Evolutionary conservation across 176 grass and related monocot genomes (phyloP).

Genomic region (Oryza punctata): DNA sequence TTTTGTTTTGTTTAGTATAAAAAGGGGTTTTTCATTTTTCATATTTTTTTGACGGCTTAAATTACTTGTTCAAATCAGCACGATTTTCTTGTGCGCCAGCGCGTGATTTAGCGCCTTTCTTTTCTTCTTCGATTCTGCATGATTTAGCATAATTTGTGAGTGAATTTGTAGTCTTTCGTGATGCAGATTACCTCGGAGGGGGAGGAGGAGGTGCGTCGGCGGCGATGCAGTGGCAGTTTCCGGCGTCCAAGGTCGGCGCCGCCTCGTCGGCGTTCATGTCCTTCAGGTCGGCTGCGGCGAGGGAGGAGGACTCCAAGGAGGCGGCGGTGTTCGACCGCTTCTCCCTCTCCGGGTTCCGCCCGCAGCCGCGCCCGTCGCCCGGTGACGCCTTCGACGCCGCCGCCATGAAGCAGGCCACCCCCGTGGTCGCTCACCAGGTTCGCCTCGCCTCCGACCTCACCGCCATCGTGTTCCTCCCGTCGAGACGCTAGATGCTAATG

Average conservation of each 20-base stretch:
- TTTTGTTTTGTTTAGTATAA: neutral
- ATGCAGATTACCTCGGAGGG: constrained; percentile 39
- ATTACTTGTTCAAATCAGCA: neutral
- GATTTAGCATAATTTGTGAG: neutral
- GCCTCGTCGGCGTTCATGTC: constrained; percentile 52
- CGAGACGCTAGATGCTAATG: neutral
- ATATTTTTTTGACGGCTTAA: neutral
- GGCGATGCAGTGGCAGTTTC: constrained; percentile 61
- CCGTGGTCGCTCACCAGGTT: no score
- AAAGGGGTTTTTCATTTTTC: neutral
- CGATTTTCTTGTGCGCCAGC: neutral
- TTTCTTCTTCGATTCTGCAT: neutral
- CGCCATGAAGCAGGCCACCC: constrained; percentile 21
- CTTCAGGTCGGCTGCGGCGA: constrained; percentile 34
- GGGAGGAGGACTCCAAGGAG: constrained; percentile 44
- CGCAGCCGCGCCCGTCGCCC: neutral
- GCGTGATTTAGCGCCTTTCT: neutral
- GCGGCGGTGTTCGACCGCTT: constrained; percentile 38
- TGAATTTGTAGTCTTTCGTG: neutral
- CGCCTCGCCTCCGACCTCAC: neutral
- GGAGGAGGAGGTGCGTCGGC: neutral
- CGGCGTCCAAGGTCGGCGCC: constrained; percentile 27
- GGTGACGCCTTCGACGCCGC: constrained; percentile 38
- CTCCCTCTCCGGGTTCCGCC: constrained; percentile 59
- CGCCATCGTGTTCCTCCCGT: neutral